Percentiles rank a stretch among this genome's conserved stretches.
phyloP scores from a whole-genome alignment of 345 rosid genomes.

The rapeseed (Brassica napus) region Da-Ae NC_063440.1:27454001-27454500 shows the following conservation, averaged over 20 bases:
- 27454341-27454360: constrained; percentile 72
- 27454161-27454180: constrained; percentile 69
- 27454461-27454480: constrained; percentile 60
- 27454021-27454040: constrained; percentile 86
- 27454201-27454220: not conserved
- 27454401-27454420: constrained; percentile 99
- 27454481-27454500: not conserved
- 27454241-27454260: constrained; percentile 61
- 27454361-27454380: constrained; percentile 65
- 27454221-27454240: not conserved
- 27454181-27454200: constrained; percentile 4
- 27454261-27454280: constrained; percentile 73
- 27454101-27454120: constrained; percentile 88
- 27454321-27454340: constrained; percentile 92
- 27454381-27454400: constrained; percentile 80
- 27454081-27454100: constrained; percentile 82
- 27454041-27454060: constrained; percentile 64
- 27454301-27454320: constrained; percentile 87
- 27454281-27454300: constrained; percentile 97
- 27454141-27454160: constrained; percentile 70
- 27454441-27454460: constrained; percentile 78
- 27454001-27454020: constrained; percentile 73
- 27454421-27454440: constrained; percentile 95
- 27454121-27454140: constrained; percentile 83
- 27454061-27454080: constrained; percentile 86